Evolutionary conservation across 352 stramenopile genomes (phyloP), one percentile per base, ranked within the genome.

Genomic region (Phytophthora quininea): DNA sequence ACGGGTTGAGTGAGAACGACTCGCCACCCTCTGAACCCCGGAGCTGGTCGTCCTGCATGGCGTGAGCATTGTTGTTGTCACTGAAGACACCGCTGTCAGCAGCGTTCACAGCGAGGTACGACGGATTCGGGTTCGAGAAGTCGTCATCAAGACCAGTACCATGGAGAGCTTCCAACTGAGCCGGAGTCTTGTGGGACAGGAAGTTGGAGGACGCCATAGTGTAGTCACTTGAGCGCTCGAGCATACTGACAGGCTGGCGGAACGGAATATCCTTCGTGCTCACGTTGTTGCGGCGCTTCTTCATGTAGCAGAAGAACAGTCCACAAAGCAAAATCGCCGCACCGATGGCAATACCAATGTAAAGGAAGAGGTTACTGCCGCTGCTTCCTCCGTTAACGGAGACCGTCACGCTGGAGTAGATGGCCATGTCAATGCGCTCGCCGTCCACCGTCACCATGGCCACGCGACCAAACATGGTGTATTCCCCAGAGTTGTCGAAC

Each of bases 231-330:
- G 64, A 77, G 10, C 68, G 67, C n/a, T 73, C 63, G 37, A 84
- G 43, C 11, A 58, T 53, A 29, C 49, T 75, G 14, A 73, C 54
- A 29, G 84, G 84, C 48, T 90, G 75, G 24, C 86, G 84, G 74
- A 92, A 92, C 38, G 86, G 86, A 59, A 92, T 90, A 37, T 89
- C 72, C 74, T 93, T 92, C 38, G 79, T 88, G 58, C 74, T 81
- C 45, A 80, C 68, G 11, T 82, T 74, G 57, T 76, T 75, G 49
- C 70, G 72, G n/a, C 82, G 81, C 56, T 89, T 89, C 61, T 86
- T 87, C 62, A 91, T 70, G 52, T 83, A 86, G 62, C 82, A 92
- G 63, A 91, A 91, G 29, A 88, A 62, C 50, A 91, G 60, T 4
- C 82, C 84, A 12, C 75, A 64, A 15, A 94, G 63, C 64, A 94